Base-by-base conservation (phyloP, 352 stramenopile species). In the Globisporangium camurandrum region DNA sequence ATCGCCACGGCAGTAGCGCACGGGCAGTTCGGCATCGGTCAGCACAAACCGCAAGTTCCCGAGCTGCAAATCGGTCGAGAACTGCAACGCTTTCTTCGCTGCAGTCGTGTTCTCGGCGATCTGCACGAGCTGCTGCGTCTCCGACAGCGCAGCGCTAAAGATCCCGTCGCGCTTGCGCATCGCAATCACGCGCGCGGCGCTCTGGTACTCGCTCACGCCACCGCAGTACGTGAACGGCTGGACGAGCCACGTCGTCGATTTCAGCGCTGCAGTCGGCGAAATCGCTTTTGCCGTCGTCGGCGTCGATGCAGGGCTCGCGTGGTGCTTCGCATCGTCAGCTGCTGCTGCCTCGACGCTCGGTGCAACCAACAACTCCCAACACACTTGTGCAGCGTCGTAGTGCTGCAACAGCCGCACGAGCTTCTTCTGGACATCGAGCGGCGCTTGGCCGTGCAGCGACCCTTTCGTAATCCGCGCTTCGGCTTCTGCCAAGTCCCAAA, bases 141-240 rank as follows among this genome's bases (percentile, higher is more conserved):
- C 74, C 30, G 67, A 62, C 22, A 82, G 47, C 4, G 70, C 72
- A 55, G 66, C 69, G 49, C 56, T 71, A 41, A 86, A 86, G 49
- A 86, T 80, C n/a, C 67, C 68, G 14, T 82, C 68, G 24, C 71
- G 66, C 56, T 83, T 84, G 57, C 77, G 79, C 51, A 77, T 82
- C 2, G 72, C 70, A 51, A 86, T 79, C 30, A 84, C 63, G 42
- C 69, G 71, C 1, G 72, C 75, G 8, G 70, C 75, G 47, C 63
- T 86, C 43, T 81, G 71, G 42, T 87, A 89, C 44, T 89, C 77
- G 30, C 72, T 80, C 26, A 86, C 72, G 19, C 77, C 77, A n/a
- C 77, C 77, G 36, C 75, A 87, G 30, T 64, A 64, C 14, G 67
- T 86, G 51, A 71, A 80, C 3, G 73, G 66, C 41, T 80, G 69